Evolutionary conservation across 2,329 filamentous ascomycete genomes (phyloP), one percentile per base, ranked within the genome.

Genomic region (Pochonia chlamydosporia): DNA sequence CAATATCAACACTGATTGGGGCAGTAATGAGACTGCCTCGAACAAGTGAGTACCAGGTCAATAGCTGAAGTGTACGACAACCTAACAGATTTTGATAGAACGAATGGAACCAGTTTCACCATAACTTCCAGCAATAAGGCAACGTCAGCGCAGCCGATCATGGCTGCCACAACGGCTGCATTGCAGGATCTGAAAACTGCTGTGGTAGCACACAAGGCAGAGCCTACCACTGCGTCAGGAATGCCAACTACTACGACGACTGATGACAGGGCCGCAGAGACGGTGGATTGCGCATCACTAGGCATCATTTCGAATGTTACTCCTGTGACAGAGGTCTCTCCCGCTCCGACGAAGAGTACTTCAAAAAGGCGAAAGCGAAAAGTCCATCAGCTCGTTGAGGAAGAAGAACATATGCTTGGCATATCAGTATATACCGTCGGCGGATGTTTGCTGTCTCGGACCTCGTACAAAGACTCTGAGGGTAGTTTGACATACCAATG

Each of bases 371-470:
- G 31, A 14, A 13, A 16, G 6, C 43, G 43, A 25, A 31, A 35
- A 14, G 25, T 26, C 14, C 39, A 40, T 24, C 43, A 30, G 8
- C 9, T 11, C 3, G 23, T 25, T 18, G 18, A 43, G 5, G 31
- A 43, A 3, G 31, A 31, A 5, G 13, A 43, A 3, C 23, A 28
- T 4, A 20, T 52, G 36, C 21, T 50, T 31, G 47, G 43, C 10
- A 26, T 50, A 33, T 48, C 43, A 9, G 39, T 52, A 20, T 54
- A 51, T 36, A 48, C 44, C 3, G 18, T 49, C 8, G 24, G 36
- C 11, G 50, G 50, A 3, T 55, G 53, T 28, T 28, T 55, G 11
- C 48, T 51, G 48, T 24, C 52, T 4, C 43, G 47, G 14, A 40
- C 43, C 11, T 37, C 47, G 7, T 52, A 48, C 35, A 44, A 40